Evolutionary conservation across 2,329 filamentous ascomycete genomes (phyloP).

Genomic region (Colletotrichum scovillei): DNA sequence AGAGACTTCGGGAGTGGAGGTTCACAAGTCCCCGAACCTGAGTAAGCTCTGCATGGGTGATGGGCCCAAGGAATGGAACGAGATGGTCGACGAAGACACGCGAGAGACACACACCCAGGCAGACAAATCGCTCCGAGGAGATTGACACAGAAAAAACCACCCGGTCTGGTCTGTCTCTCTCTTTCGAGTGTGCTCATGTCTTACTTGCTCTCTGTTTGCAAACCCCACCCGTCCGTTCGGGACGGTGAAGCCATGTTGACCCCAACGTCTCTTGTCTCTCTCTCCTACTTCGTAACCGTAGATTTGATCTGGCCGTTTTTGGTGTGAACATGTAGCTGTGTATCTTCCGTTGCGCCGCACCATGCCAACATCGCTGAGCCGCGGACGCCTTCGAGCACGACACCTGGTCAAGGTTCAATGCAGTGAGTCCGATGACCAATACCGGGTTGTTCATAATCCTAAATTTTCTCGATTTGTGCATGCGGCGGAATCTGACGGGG

Average conservation of each 20-base stretch:
- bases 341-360: background rate
- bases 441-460: background rate
- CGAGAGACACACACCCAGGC: background rate
- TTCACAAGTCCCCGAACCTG: constrained; percentile 30
- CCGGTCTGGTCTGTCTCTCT: background rate
- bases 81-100: background rate
- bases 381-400: background rate
- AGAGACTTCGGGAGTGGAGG: constrained; percentile 31
- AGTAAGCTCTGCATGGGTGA: constrained; percentile 35
- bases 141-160: constrained; percentile 1
- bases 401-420: background rate
- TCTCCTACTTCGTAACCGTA: background rate
- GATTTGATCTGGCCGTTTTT: background rate
- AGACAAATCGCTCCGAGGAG: constrained; percentile 5
- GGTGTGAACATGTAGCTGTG: background rate
- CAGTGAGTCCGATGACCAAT: background rate
- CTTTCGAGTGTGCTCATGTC: background rate
- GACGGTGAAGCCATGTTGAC: background rate
- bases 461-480: constrained; percentile 11
- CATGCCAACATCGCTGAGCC: background rate
- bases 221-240: constrained; percentile 24
- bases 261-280: background rate
- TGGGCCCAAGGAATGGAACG: constrained; percentile 3
- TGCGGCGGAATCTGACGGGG: constrained; percentile 20
- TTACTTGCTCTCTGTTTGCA: background rate